These are phyloP conservation scores for Ceratocystis destructans DNA, from an alignment of 2,329 filamentous ascomycete genomes.

Conservation along the genomic window DNA sequence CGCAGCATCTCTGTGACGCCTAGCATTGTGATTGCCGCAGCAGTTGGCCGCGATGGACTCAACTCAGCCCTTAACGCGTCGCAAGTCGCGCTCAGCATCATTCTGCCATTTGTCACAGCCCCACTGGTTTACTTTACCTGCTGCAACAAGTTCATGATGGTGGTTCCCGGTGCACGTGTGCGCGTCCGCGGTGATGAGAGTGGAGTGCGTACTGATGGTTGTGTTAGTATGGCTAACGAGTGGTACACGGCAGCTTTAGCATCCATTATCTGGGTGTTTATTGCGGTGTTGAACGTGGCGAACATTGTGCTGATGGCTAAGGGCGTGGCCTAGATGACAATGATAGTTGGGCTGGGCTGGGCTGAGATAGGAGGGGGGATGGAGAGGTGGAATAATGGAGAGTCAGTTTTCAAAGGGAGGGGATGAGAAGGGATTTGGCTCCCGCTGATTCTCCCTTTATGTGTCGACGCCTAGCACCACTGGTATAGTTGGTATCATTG, in stretches of 20 bases:
- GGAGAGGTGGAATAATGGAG: too few species aligned
- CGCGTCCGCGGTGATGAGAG: slow-evolving; percentile 24
- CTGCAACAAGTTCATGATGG: slow-evolving; percentile 65
- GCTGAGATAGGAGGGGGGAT: not conserved
- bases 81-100: slow-evolving; percentile 66
- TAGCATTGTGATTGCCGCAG: slow-evolving; percentile 68
- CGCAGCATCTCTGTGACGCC: slow-evolving; percentile 69
- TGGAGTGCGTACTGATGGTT: slow-evolving; percentile 19
- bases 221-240: slow-evolving; percentile 55
- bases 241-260: slow-evolving; percentile 47
- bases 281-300: slow-evolving; percentile 62
- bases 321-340: slow-evolving; percentile 18
- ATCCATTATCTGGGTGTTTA: slow-evolving; percentile 55
- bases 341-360: not conserved
- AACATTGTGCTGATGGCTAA: slow-evolving; percentile 51
- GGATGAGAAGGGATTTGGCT: not conserved
- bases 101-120: slow-evolving; percentile 69
- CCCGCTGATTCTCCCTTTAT: not conserved
- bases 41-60: slow-evolving; percentile 58
- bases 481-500: not conserved
- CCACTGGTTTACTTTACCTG: slow-evolving; percentile 80
- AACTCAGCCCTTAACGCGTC: slow-evolving; percentile 58
- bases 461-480: not conserved
- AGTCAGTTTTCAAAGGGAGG: not conserved
- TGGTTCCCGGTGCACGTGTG: slow-evolving; percentile 33